Evolutionary conservation across 306 rosid species (phyloP), one percentile per base, ranked within the genome.

Genomic region (Dicorynia guianensis): DNA sequence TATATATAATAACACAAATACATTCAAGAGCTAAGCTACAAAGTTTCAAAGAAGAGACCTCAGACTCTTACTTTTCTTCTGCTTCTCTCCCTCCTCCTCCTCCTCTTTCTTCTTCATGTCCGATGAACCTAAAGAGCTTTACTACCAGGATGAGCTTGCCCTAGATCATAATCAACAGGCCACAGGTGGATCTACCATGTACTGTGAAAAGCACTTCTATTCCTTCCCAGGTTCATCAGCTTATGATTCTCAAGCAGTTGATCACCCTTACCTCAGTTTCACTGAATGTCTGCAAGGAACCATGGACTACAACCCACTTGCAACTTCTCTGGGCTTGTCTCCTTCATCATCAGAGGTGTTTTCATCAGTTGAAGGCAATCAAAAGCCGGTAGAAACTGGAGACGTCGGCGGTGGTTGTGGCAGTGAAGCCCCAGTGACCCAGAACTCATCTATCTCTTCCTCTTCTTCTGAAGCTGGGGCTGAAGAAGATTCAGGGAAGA

Each of bases 391-490:
- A 5, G 76, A 69, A 50, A 62, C 48, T 9, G 80, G 50, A 55
- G 75, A 77, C 14, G 42, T 68, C 6, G 71, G 80, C 25, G 74
- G 65, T 3, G 72, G 42, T 4, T 63, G 75, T 11, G 72, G 69
- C 4, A 72, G 74, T 34, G 87, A 87, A 69, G 79, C 79, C 73
- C 82, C 67, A 63, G 80, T 82, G 33, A 78, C 89, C 14, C 88
- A 77, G n/a, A 85, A 82, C 80, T 86, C 96, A 2, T 90, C 90
- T 13, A 47, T 87, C 18, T 90, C 96, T 54, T 88, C 90, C 14
- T 92, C 96, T 15, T 91, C 96, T 18, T 75, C 97, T 5, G 96
- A 92, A 76, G 91, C 84, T 17, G 90, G 88, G 8, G 90, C 75
- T 33, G 97, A 91, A 30, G 93, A 92, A 71, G 92, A 92, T 69